Evolutionary conservation across 805 yeast species (phyloP), one percentile per base, ranked within the genome.

Genomic region (Lachancea dasiensis): DNA sequence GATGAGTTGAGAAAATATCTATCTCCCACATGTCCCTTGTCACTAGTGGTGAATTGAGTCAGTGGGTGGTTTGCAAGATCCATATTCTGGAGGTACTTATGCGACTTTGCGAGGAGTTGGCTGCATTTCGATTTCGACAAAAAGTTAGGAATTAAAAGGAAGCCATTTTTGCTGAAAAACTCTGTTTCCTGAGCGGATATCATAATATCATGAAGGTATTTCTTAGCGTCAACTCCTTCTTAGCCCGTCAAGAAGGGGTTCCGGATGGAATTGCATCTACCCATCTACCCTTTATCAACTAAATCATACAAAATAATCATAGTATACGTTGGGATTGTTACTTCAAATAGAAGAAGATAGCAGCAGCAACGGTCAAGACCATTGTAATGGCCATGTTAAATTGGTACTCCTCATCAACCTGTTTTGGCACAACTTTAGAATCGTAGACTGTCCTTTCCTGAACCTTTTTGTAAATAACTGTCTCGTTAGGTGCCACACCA

Each of bases 11-110:
- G 58, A 54, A 83, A 83, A 55, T 84, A 83, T 10, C 72, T 67
- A 56, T 84, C 89, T 1, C 90, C 89, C 30, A 83, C 69, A 52
- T 82, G 89, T 27, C 71, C 70, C 15, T 65, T 71, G 18, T 68
- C 67, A 19, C 57, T 60, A 1, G 92, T 83, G 25, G 77, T 75
- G 66, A 83, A 83, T 53, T 70, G 73, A 8, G 89, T 82, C 54
- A 72, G 52, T 11, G 94, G 90, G 49, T 84, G 92, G 6, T 60
- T 60, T 2, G 61, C 47, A 6, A 78, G 47, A 46, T 79, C 79
- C 34, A 83, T 68, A 5, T 67, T 61, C 1, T 52, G 46, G 31
- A 80, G 63, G 19, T 83, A 60, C 14, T 55, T 38, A 10, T 63
- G 60, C 2, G 83, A 66, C 44, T 70, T 68, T 0, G 44, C 36